phyloP scores from a whole-genome alignment of 2,329 filamentous ascomycete genomes.

The Pseudogymnoascus sp. region DNA sequence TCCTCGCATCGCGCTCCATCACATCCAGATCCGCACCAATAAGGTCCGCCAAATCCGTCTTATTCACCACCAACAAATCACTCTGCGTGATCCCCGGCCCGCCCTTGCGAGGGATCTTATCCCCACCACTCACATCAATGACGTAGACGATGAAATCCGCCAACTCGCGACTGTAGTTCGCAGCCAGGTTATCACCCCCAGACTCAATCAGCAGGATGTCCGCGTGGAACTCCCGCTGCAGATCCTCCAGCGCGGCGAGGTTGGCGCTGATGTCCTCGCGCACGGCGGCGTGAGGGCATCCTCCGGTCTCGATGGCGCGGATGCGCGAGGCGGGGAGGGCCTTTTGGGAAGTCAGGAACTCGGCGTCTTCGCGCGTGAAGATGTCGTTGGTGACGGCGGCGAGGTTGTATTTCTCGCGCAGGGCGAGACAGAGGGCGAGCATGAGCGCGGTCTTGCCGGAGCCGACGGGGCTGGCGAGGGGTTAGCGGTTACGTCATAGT shows the following conservation, averaged over 20 bases:
- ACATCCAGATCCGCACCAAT: slow-evolving; percentile 84
- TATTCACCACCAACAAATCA: slow-evolving; percentile 89
- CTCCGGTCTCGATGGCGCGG: slow-evolving; percentile 92
- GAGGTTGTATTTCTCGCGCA: slow-evolving; percentile 74
- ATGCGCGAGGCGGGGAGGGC: slow-evolving; percentile 79
- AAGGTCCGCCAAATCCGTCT: slow-evolving; percentile 86
- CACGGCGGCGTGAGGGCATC: slow-evolving; percentile 93
- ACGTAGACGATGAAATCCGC: slow-evolving; percentile 99
- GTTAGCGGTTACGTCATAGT: not conserved
- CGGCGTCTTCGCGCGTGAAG: slow-evolving; percentile 95
- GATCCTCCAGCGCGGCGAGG: slow-evolving; percentile 80
- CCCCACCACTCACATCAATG: slow-evolving; percentile 91
- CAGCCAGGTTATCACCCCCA: slow-evolving; percentile 91
- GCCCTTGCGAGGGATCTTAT: slow-evolving; percentile 94
- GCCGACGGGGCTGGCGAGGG: slow-evolving; percentile 65
- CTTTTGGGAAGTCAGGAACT: slow-evolving; percentile 82
- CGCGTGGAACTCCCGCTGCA: slow-evolving; percentile 70
- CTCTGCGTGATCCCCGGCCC: slow-evolving; percentile 96
- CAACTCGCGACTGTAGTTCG: slow-evolving; percentile 90
- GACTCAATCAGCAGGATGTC: slow-evolving; percentile 91
- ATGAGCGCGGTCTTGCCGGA: slow-evolving; percentile 97
- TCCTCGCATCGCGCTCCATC: slow-evolving; percentile 89
- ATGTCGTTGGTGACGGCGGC: slow-evolving; percentile 98
- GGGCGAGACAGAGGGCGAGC: slow-evolving; percentile 79
- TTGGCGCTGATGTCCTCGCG: slow-evolving; percentile 95